Percentiles rank a stretch among this genome's conserved stretches.
Conservation (phyloP, 371 early-diverging fungal species). For the Mortierella sp. region DNA sequence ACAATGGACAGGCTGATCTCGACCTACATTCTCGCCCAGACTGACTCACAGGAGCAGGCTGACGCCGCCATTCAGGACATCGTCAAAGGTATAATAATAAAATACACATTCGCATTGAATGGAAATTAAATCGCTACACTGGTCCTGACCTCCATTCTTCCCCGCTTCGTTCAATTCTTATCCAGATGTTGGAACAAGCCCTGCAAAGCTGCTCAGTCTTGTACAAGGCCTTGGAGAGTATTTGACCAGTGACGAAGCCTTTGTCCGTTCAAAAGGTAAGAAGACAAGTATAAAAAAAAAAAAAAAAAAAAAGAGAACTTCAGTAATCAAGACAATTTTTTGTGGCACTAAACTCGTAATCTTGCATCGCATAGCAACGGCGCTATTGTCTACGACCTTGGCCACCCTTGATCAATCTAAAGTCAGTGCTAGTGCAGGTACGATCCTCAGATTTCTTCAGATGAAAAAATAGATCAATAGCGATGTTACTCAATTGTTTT, state of each 20-base stretch:
- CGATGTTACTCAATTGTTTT: background rate
- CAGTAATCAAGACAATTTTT: background rate
- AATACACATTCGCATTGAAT: too few relatives aligned
- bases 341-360: background rate
- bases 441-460: background rate
- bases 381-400: slow-evolving; percentile 50
- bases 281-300: too few relatives aligned
- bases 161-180: background rate
- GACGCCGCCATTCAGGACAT: slow-evolving; percentile 58
- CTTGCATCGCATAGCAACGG: slow-evolving; percentile 29
- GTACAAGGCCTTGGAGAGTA: slow-evolving; percentile 86
- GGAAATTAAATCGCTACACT: background rate
- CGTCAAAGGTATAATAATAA: slow-evolving; percentile 37
- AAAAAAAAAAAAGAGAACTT: background rate
- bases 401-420: slow-evolving; percentile 57
- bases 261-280: slow-evolving; percentile 87
- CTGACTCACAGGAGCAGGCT: slow-evolving; percentile 56
- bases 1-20: slow-evolving; percentile 57
- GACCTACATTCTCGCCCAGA: slow-evolving; percentile 56
- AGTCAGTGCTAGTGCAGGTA: slow-evolving; percentile 54
- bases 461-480: background rate
- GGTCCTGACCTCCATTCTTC: background rate
- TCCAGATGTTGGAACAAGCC: slow-evolving; percentile 55
- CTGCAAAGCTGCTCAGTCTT: slow-evolving; percentile 65
- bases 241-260: slow-evolving; percentile 86